Evolutionary conservation across 345 rosid genomes (phyloP), one percentile per base, ranked within the genome.

Genomic region (Cochlearia excelsa): DNA sequence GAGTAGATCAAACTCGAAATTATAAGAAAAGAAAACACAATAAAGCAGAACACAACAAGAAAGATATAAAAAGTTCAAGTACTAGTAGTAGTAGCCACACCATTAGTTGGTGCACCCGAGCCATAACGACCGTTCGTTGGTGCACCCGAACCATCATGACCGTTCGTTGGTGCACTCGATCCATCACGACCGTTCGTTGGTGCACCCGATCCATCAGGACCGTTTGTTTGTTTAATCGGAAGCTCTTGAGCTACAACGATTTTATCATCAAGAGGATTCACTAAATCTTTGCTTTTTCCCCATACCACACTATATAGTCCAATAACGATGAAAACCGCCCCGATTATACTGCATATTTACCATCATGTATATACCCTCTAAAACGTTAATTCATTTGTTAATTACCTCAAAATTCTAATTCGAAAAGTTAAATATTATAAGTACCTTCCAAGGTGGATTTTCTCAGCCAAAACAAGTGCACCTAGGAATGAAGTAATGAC

Each of bases 261-360:
- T 61, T 78, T 79, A 38, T 75, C 78, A 26, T 74, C 72, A 0
- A 44, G 31, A 11, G 51, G 28, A 4, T 76, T 41, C 50, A 11
- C 41, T 34, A 6, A 29, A 11, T 93, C 97, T 52, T 88, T 93
- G 78, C 82, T 75, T 71, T 93, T 93, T 2, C 97, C 99, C 99
- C 99, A 89, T 58, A 84, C 89, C 1, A 93, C 97, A 1, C 76
- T 63, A 73, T 93, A 89, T 4, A 89, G 79, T 3, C 97, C 99
- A 5, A 77, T 7, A 2, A 89, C 99, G 51, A 93, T 85, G 63
- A 86, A 8, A 42, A 81, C 49, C 2, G 99, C 91, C 44, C 97
- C 99, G 4, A 89, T 74, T 65, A 93, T 59, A 77, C 95, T 92
- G 79, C 46, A 71, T 63, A 16, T 16, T 1, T 8, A 61, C 46